Evolutionary conservation across 129 eudicot species (phyloP).

Genomic region (Flaveria linearis): DNA sequence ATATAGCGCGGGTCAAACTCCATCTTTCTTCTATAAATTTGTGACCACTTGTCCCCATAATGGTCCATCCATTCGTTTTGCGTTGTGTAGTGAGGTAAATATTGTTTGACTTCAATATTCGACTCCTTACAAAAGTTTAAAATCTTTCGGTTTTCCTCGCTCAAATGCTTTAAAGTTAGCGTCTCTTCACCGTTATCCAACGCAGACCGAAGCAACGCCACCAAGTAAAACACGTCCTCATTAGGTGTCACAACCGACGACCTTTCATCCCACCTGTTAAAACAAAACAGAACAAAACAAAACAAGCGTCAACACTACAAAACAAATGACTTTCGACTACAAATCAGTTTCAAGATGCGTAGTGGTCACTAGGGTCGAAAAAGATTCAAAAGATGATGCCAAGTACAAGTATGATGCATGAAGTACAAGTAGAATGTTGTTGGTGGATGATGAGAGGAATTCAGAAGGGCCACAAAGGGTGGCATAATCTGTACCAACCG

Average conservation of each 20-base stretch:
- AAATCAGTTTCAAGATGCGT: neutral
- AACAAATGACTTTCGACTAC: neutral
- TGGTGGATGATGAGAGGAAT: conserved; percentile 16
- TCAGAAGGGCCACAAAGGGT: conserved; percentile 31
- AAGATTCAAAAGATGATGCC: neutral
- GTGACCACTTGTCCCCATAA: conserved; percentile 72
- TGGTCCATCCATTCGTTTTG: conserved; percentile 76
- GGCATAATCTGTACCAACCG: conserved; percentile 40
- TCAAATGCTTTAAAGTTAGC: conserved; percentile 55
- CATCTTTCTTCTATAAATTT: conserved; percentile 48
- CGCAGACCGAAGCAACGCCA: conserved; percentile 79
- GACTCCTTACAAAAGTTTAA: conserved; percentile 58
- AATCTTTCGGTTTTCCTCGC: conserved; percentile 60
- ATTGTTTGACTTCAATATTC: conserved; percentile 60
- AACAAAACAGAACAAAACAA: neutral
- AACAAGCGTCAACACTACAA: neutral
- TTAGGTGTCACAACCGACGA: conserved; percentile 72
- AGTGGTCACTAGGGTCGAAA: neutral
- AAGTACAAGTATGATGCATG: conserved; percentile 21
- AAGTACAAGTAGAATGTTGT: neutral
- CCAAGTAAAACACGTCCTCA: conserved; percentile 82
- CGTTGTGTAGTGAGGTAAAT: conserved; percentile 75
- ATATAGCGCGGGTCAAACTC: conserved; percentile 72
- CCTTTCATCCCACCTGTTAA: conserved; percentile 68
- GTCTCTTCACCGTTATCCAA: conserved; percentile 68